Evolutionary conservation across 1,139 yeast genomes (phyloP), one percentile per base, ranked within the genome.

Genomic region (Taphrina flavorubra): DNA sequence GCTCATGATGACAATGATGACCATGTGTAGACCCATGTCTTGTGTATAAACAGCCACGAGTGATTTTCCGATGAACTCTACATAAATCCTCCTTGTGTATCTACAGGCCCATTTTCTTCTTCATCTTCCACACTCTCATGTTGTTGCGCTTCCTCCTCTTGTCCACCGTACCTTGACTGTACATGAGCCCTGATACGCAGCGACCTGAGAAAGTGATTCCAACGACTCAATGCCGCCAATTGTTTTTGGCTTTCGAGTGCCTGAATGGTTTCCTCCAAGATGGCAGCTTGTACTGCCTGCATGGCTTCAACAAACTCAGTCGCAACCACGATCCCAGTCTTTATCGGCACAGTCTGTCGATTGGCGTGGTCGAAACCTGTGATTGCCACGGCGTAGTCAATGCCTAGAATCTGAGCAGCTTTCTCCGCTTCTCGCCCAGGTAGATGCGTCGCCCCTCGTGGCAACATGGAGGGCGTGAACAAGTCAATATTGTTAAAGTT

Each of bases 301-400:
- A 92, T 81, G 0, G 96, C 97, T 53, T 89, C 96, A 71, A 81
- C 80, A 72, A 79, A 85, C 73, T 87, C 87, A 42, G 75, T 75
- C 2, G 89, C 87, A 10, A 92, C 86, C 1, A 94, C 88, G 37
- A 92, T 84, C 1, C 99, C 99, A 2, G 88, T 87, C 66, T 87
- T 85, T 69, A 82, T 81, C 0, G 96, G 96, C 25, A 86, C 86
- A 0, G 89, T 87, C 37, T 53, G 53, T 4, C 76, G 72, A 13
- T 71, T 69, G 14, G 73, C 82, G 77, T 90, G 94, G 70, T 90
- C 94, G 79, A 95, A 92, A 0, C 95, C 92, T 3, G 69, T 65
- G 3, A 92, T 91, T 0, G 97, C 98, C 62, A 85, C 86, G 0
- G 97, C 98, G 78, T 83, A 92, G 74, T 91, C 97, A 6, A 94